Percentiles rank a stretch among this genome's conserved stretches.
These are phyloP conservation scores for Nothophaeocryptopus gaeumannii DNA, from an alignment of 2,329 filamentous ascomycete species.

Conservation along the genomic window DNA sequence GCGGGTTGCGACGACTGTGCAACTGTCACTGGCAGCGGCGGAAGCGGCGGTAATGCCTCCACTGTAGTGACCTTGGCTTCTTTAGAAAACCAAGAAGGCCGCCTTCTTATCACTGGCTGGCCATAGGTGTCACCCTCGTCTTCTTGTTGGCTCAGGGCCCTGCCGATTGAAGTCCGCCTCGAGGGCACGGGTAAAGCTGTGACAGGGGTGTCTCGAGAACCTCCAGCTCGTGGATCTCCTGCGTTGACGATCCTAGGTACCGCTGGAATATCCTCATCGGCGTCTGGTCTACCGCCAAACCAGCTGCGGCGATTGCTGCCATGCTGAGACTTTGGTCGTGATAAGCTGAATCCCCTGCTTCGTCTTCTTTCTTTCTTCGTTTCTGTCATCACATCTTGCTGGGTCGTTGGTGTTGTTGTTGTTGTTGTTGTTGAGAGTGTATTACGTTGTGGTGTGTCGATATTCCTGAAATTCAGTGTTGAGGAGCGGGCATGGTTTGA, in stretches of 20 bases:
- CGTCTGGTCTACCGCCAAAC: conserved; percentile 25
- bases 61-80: conserved; percentile 5
- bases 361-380: conserved; percentile 4
- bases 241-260: conserved; percentile 19
- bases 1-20: conserved; percentile 8
- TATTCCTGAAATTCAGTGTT: neutral
- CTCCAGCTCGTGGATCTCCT: conserved; percentile 2
- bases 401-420: neutral
- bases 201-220: conserved; percentile 4
- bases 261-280: conserved; percentile 21
- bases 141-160: conserved; percentile 2
- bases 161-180: neutral
- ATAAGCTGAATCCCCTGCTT: conserved; percentile 12
- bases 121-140: neutral
- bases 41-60: conserved; percentile 16
- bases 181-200: neutral
- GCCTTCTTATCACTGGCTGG: conserved; percentile 1
- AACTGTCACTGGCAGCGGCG: conserved; percentile 15
- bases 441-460: neutral
- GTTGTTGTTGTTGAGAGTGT: conserved; percentile 1
- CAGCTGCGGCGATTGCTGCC: conserved; percentile 25
- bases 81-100: conserved; percentile 12
- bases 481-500: no score
- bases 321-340: conserved; percentile 13
- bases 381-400: conserved; percentile 1